phyloP scores from a whole-genome alignment of 805 yeast genomes.

The Pichia rugopelliculosa region DNA sequence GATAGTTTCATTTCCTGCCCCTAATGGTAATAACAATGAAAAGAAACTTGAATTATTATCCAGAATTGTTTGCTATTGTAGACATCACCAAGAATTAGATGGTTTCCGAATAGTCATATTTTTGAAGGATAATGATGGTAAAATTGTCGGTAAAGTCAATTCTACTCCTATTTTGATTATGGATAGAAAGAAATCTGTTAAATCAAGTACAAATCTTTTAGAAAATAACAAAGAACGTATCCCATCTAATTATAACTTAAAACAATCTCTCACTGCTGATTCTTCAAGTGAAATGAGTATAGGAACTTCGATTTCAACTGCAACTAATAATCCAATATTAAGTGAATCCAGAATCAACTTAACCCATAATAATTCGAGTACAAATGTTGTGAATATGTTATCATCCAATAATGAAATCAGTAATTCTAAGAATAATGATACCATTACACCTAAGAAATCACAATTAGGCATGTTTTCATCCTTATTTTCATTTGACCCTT shows the following conservation, averaged over 20 bases:
- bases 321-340: background rate
- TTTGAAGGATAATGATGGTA: slow-evolving; percentile 51
- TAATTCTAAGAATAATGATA: background rate
- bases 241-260: background rate
- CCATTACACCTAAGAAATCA: background rate
- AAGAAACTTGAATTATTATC: slow-evolving; percentile 48
- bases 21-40: slow-evolving; percentile 29
- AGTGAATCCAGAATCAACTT: background rate
- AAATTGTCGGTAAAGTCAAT: slow-evolving; percentile 62
- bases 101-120: slow-evolving; percentile 76
- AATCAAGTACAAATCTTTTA: slow-evolving; percentile 13
- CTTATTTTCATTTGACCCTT: slow-evolving; percentile 9
- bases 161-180: slow-evolving; percentile 81
- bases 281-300: slow-evolving; percentile 26
- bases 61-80: slow-evolving; percentile 89
- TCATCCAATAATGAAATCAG: background rate
- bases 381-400: background rate
- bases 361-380: background rate
- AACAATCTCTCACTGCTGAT: slow-evolving; percentile 12
- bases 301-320: slow-evolving; percentile 13
- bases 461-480: slow-evolving; percentile 7
- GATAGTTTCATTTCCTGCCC: slow-evolving; percentile 64
- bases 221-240: background rate
- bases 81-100: slow-evolving; percentile 84
- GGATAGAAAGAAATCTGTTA: slow-evolving; percentile 75